Evolutionary conservation across 345 rosid species (phyloP), one percentile per base, ranked within the genome.

Genomic region (Psidium friedrichsthalianum): DNA sequence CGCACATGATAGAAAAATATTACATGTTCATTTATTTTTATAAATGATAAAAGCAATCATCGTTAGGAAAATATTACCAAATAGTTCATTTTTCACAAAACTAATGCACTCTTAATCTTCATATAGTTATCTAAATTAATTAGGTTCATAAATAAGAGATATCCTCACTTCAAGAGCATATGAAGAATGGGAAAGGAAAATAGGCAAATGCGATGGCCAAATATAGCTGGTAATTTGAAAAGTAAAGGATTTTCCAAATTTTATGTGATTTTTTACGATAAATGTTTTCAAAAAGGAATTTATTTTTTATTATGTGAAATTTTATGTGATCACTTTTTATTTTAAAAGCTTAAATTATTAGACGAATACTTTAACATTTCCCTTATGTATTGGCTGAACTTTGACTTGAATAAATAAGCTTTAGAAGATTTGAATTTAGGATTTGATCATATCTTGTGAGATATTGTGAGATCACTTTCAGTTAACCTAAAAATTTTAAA

Each of bases 11-110:
- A 49, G 9, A 49, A 49, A 49, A 10, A 51, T 51, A 51, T 11
- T 51, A 51, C 6, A 15, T 6, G 3, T 53, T 53, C 18, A 16
- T 53, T 14, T 6, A 16, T 15, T 53, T 15, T 53, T 5, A 15
- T 13, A 5, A 36, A 69, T 18, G 1, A 36, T 9, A 0, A 0
- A 69, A 8, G 4, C 0, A 0, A 69, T 5, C 13, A 4, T 32
- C 10, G 20, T 69, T 25, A 11, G 9, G 5, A 20, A 64, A 10
- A 64, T 64, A 16, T 18, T 18, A 32, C 32, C 6, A 32, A 16
- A 64, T 64, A 6, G 15, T 64, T 64, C 1, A 16, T 64, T 7
- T 36, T 69, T 1, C 25, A 0, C 6, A 36, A 69, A 69, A 18
- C 1, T 69, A 69, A 36, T 1, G 0, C 27, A 69, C 6, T 9